Evolutionary conservation across 768 basidiomycete genomes (phyloP).

Genomic region (Amanita fuliginea): DNA sequence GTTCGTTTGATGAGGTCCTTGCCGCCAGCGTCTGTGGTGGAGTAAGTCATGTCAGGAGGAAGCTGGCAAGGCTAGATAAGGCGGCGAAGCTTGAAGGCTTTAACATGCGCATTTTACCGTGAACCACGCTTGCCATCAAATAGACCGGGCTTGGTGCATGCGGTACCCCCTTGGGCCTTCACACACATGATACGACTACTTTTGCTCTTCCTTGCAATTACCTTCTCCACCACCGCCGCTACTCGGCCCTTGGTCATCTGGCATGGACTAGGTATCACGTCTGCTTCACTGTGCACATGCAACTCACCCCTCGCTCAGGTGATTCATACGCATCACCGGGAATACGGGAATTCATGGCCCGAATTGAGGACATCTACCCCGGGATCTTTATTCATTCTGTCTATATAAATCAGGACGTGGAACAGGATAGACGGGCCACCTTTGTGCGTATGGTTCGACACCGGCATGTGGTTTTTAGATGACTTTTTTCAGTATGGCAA

Average conservation of each 20-base stretch:
- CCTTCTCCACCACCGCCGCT: not conserved
- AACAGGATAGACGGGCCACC: constrained; percentile 56
- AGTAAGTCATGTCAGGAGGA: not conserved
- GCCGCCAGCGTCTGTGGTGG: not conserved
- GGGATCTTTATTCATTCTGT: constrained; percentile 73
- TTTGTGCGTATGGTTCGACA: constrained; percentile 40
- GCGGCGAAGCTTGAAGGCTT: not conserved
- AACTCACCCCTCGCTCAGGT: constrained; percentile 38
- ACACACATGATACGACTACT: not conserved
- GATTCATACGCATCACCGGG: constrained; percentile 68
- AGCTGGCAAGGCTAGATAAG: not conserved
- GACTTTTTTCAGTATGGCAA: constrained; percentile 54
- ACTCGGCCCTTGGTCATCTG: constrained; percentile 58
- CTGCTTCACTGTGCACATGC: not conserved
- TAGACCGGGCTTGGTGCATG: no score
- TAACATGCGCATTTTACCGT: no score
- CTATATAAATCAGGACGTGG: constrained; percentile 49
- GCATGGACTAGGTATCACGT: constrained; percentile 52
- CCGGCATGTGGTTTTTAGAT: not conserved
- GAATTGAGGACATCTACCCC: constrained; percentile 53
- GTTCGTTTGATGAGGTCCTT: constrained; percentile 9
- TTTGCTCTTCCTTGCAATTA: not conserved
- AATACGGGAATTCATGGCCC: constrained; percentile 51
- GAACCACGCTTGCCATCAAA: no score
- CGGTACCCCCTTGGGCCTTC: not conserved